Base-by-base conservation (phyloP, 768 basidiomycete genomes). In the Mycena vulgaris region DNA sequence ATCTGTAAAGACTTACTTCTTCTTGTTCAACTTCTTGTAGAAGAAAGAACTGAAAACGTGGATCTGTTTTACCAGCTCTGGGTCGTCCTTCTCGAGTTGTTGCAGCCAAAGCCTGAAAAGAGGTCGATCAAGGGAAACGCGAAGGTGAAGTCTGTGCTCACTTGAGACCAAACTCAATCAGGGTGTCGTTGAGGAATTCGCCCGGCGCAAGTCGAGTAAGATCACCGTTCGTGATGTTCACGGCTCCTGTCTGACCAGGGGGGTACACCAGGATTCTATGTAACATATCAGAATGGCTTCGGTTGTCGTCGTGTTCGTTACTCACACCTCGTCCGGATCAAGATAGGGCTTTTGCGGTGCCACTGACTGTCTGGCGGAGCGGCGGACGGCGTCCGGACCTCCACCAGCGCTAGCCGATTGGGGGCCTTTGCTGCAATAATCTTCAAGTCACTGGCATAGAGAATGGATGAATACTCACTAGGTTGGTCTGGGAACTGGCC, bases 21-120 rank as follows among this genome's bases (percentile, higher is more conserved):
- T 93, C 61, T 87, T 87, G 66, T 92, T 92, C 30, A 99, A 82
- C 80, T 98, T 97, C 84, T 97, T 95, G 85, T 97, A 99, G 81
- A 99, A 99, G 82, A 98, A 99, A 0, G 97, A 97, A 79, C 92
- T 99, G 84, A 99, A 99, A 5, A 99, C 88, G 75, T 98, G 92
- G 1, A 97, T 86, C 73, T 94, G 87, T 3, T 90, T 87, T 2
- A 90, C 93, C 5, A 94, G 81, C 19, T 85, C 85, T 2, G 92
- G 91, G 69, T 92, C 77, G 39, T 76, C 81, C 40, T 78, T 81
- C 70, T 89, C 87, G 28, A 94, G 79, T 9, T 88, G 85, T 57
- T 83, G 86, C 13, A 92, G 84, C 92, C 94, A 95, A 17, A 91
- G 83, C 78, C 96, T 97, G 64, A 9, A 28, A 28, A 23, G 63